Evolutionary conservation across 352 stramenopile genomes (phyloP).

Genomic region (Peronospora farinosa): DNA sequence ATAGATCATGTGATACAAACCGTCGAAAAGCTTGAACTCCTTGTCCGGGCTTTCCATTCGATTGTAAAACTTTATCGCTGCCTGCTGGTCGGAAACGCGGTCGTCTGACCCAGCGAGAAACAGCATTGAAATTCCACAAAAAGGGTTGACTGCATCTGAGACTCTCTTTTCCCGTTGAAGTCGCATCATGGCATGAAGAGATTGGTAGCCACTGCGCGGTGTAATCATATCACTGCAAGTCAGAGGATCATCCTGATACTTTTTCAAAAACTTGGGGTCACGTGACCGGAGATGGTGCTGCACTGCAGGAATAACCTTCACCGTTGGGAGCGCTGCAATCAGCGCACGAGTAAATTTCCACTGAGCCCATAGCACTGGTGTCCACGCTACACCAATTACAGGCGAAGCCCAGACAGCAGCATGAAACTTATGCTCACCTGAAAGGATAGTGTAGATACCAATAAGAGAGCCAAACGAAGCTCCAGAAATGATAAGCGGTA

Average conservation of each 20-base stretch:
- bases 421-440: conserved; percentile 35
- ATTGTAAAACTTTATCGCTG: conserved; percentile 36
- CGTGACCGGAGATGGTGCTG: conserved; percentile 29
- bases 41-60: conserved; percentile 48
- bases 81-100: conserved; percentile 36
- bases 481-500: conserved; percentile 36
- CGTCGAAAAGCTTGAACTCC: conserved; percentile 54
- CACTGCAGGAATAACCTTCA: conserved; percentile 37
- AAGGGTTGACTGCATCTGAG: conserved; percentile 7
- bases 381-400: conserved; percentile 34
- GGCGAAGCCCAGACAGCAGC: conserved; percentile 31
- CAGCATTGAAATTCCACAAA: conserved; percentile 27
- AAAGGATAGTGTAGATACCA: conserved; percentile 37
- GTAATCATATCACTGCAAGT: conserved; percentile 35
- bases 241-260: conserved; percentile 35
- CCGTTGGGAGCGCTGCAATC: conserved; percentile 26
- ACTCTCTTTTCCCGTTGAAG: conserved; percentile 29
- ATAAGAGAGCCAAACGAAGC: conserved; percentile 38
- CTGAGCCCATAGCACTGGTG: conserved; percentile 31
- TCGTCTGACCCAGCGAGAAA: conserved; percentile 47
- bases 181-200: conserved; percentile 34
- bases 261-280: conserved; percentile 31
- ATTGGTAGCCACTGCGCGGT: conserved; percentile 33
- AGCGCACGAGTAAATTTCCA: conserved; percentile 29
- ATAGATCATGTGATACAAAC: conserved; percentile 58